Percentiles rank a stretch among this genome's conserved stretches.
These are phyloP conservation scores for Syzygium aqueum DNA, from an alignment of 345 rosid genomes.

Conservation along the genomic window DNA sequence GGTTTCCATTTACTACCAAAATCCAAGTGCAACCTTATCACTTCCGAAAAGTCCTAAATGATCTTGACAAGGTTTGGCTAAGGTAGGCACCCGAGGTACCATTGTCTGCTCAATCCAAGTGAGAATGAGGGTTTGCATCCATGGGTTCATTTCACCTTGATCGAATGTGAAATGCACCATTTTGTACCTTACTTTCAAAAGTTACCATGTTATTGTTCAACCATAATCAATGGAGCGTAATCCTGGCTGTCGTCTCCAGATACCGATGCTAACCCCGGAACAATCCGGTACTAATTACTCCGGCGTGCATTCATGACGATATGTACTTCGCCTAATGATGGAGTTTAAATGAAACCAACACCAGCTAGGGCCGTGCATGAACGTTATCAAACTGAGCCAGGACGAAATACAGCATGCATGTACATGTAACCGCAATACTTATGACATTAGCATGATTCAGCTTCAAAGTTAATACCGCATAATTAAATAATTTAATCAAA, in stretches of 20 bases:
- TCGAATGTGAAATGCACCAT: neutral
- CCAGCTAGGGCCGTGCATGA: neutral
- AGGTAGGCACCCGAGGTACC: neutral
- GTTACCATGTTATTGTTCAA: neutral
- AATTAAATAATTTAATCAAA: neutral
- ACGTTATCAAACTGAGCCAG: neutral
- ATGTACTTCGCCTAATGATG: neutral
- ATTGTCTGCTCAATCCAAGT: neutral
- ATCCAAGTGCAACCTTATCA: neutral
- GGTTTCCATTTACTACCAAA: neutral
- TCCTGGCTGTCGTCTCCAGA: rapidly evolving
- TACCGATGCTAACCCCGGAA: rapidly evolving
- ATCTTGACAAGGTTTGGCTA: neutral
- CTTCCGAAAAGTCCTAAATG: neutral
- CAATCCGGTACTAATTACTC: neutral
- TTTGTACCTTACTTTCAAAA: neutral
- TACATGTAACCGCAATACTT: neutral
- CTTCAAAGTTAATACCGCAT: neutral
- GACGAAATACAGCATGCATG: neutral
- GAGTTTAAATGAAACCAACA: neutral
- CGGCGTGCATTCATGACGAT: neutral
- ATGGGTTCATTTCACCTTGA: neutral
- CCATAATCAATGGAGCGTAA: neutral
- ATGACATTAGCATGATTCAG: neutral
- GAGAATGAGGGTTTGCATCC: neutral